phyloP scores from a whole-genome alignment of 768 basidiomycete species.

The Coprinopsis cinerea region DNA sequence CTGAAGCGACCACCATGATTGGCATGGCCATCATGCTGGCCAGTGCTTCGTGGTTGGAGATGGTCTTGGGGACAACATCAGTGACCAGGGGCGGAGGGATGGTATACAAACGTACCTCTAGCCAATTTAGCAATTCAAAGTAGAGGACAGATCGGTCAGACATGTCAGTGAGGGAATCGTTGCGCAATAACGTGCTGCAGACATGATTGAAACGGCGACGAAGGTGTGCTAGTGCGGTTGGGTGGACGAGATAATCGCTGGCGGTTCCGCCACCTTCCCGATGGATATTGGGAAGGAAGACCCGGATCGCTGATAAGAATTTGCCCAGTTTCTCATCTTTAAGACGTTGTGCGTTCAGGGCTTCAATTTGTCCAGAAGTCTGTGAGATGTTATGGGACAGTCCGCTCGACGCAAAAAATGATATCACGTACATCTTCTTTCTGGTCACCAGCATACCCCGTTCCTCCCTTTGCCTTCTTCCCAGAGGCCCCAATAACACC shows the following conservation, averaged over 20 bases:
- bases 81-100: slow-evolving; percentile 6
- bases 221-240: slow-evolving; percentile 87
- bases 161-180: slow-evolving; percentile 94
- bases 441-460: slow-evolving; percentile 79
- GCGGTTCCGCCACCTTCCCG: slow-evolving; percentile 71
- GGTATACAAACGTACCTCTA: slow-evolving; percentile 57
- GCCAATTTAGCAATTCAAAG: slow-evolving; percentile 87
- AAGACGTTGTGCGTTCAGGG: slow-evolving; percentile 59
- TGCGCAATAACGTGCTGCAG: slow-evolving; percentile 78
- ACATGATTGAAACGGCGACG: slow-evolving; percentile 87
- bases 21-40: slow-evolving; percentile 98
- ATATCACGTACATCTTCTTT: slow-evolving; percentile 75
- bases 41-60: slow-evolving; percentile 88
- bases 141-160: slow-evolving; percentile 81
- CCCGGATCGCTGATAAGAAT: slow-evolving; percentile 66
- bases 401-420: not conserved
- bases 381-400: slow-evolving; percentile 21
- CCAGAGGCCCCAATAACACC: slow-evolving; percentile 32
- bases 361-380: slow-evolving; percentile 79
- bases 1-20: slow-evolving; percentile 77
- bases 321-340: slow-evolving; percentile 73
- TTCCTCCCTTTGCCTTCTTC: slow-evolving; percentile 73
- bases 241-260: slow-evolving; percentile 90
- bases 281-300: slow-evolving; percentile 77
- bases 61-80: slow-evolving; percentile 48